phyloP scores from a whole-genome alignment of 371 early-diverging fungal genomes.

The Haplosporangium sp. region DNA sequence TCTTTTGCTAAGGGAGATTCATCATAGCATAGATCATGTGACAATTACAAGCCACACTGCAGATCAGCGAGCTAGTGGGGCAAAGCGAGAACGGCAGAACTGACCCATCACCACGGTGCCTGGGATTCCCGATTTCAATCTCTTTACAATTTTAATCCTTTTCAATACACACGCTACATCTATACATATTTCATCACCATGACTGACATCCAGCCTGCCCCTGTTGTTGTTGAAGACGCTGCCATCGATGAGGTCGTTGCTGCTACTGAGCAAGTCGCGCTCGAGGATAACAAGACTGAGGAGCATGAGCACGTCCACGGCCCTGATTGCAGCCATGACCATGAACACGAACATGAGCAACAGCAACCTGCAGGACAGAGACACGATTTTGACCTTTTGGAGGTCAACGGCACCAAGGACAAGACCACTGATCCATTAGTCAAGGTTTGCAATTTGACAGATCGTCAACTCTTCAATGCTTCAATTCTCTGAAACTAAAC shows the following conservation, averaged over 20 bases:
- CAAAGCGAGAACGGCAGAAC: neutral
- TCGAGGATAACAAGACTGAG: conserved; percentile 26
- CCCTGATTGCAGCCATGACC: conserved; percentile 49
- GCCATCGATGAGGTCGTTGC: conserved; percentile 24
- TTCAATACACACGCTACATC: neutral
- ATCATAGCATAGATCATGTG: no score
- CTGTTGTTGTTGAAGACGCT: conserved; percentile 27
- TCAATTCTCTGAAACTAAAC: neutral
- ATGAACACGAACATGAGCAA: conserved; percentile 52
- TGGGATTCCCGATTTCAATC: conserved; percentile 9
- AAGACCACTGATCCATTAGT: conserved; percentile 73
- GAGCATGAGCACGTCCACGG: conserved; percentile 50
- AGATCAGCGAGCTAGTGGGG: neutral
- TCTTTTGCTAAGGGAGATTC: no score
- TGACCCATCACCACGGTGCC: neutral
- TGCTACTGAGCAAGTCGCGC: conserved; percentile 18
- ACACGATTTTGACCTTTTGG: conserved; percentile 73
- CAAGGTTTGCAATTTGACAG: conserved; percentile 36
- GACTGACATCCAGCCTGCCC: conserved; percentile 42
- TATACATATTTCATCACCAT: conserved; percentile 20
- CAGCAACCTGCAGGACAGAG: conserved; percentile 44
- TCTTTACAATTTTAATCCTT: neutral
- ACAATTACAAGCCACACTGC: no score
- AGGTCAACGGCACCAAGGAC: conserved; percentile 64
- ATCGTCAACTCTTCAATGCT: neutral